Evolutionary conservation across 768 basidiomycete genomes (phyloP), one percentile per base, ranked within the genome.

Genomic region (Collybia sordida): DNA sequence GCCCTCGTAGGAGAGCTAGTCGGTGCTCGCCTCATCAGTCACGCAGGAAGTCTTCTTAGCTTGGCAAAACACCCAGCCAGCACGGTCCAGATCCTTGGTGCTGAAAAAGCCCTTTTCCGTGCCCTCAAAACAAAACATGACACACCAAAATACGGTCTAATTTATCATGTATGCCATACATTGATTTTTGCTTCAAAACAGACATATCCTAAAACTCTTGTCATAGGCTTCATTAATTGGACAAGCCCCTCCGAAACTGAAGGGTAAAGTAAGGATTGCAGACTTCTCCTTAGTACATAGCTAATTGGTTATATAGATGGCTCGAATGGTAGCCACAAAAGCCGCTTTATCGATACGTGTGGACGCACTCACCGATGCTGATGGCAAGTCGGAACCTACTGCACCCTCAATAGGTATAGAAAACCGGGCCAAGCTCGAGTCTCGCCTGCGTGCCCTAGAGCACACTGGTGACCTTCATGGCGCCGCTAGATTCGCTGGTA

Each of bases 311-410:
- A 24, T 47, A 5, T 59, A 90, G 87, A 98, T 98, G 97, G 97
- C 97, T 18, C 91, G 97, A 62, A 99, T 99, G 97, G 93, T 98
- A 24, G 95, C 97, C 42, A 98, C 97, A 42, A 99, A 99, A 77
- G 86, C 96, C 3, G 91, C 97, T 1, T 83, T 99, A 12, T 96
- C 96, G 4, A 93, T 97, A 61, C 96, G 97, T 68, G 93, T 98
- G 31, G 97, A 99, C 58, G 97, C 97, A 6, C 86, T 99, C 40
- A 88, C 95, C 36, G 93, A 97, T 53, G 77, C 85, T 7, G 92
- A 98, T 52, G 89, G 85, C 59, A 97, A 98, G 68, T 92, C 91
- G 1, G 92, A 88, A 51, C 73, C 83, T 34, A 68, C 75, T 6
- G 90, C 94, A 2, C 85, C 94, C 1, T 83, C 91, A 59, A 86